Evolutionary conservation across 768 basidiomycete genomes (phyloP).

Genomic region (Hygrocybe punicea): DNA sequence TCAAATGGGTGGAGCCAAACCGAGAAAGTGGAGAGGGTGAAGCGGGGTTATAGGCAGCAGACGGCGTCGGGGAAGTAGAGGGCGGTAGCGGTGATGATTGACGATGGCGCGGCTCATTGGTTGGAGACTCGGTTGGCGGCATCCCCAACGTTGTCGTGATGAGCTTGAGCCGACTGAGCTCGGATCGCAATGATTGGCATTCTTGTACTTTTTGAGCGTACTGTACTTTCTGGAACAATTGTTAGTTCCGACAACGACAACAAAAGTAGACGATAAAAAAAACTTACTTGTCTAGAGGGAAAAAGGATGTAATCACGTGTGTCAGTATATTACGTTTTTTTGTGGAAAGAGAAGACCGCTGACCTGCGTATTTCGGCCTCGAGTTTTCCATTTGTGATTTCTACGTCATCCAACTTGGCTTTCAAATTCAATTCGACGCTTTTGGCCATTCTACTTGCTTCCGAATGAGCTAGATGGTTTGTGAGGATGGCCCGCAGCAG

Average conservation of each 20-base stretch:
- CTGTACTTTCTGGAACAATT: conserved; percentile 47
- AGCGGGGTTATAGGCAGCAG: conserved; percentile 34
- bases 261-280: conserved; percentile 4
- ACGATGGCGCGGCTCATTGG: conserved; percentile 30
- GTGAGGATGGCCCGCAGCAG: conserved; percentile 79
- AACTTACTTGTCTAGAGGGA: conserved; percentile 58
- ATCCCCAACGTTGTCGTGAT: conserved; percentile 43
- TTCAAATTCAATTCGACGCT: conserved; percentile 58
- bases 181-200: conserved; percentile 62
- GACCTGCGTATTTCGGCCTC: conserved; percentile 73
- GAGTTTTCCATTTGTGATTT: conserved; percentile 53
- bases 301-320: conserved; percentile 18
- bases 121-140: conserved; percentile 31
- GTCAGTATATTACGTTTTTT: conserved; percentile 13
- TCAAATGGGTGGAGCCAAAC: conserved; percentile 50
- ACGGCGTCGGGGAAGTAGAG: conserved; percentile 37
- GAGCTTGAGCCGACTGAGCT: conserved; percentile 56
- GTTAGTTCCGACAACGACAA: conserved; percentile 11
- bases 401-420: conserved; percentile 62
- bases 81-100: conserved; percentile 34
- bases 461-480: conserved; percentile 78
- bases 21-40: conserved; percentile 49
- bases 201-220: conserved; percentile 70
- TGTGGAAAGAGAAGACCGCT: conserved; percentile 29
- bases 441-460: conserved; percentile 67